Base-by-base conservation (phyloP, 2,329 filamentous ascomycete species). In the Trichophyton benhamiae region DNA sequence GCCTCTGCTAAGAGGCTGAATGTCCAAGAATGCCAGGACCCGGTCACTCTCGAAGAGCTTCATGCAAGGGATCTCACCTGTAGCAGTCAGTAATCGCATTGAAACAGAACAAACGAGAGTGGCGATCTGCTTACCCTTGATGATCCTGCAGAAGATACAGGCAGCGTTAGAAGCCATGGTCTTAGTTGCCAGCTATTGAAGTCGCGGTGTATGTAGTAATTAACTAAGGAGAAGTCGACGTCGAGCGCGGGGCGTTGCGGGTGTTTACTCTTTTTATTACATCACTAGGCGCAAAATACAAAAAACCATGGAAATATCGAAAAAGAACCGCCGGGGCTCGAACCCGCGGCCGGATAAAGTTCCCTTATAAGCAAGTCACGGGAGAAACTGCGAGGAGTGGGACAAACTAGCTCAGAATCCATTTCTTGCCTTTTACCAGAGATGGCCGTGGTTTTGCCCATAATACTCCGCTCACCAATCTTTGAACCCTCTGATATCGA, bases 111-210 rank as follows among this genome's bases (percentile, higher is more conserved):
- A 30, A 30, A 30, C 27, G 5, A 30, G 27, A 30, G 33, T 58
- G n/a, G 42, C 46, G 44, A 6, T 22, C 38, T 11, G 30, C 68
- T 60, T 75, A 83, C 92, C 92, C 83, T 95, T 95, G 79, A 99
- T 87, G 73, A 99, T 97, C 76, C 90, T 95, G 82, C 94, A 99
- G 80, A 99, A 99, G 72, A 97, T 90, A 74, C 94, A 99, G 65
- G 87, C 80, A 60, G 86, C 81, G 44, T 73, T 68, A 38, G 64
- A 49, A 58, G 62, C 42, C 62, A 66, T 64, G 30, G 25, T 55
- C n/a, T 15, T 9, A 15, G 30, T 22, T 36, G 65, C 63, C 64
- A 52, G 61, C 55, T 46, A 6, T 13, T 17, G 62, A 25, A 38
- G 33, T 11, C 9, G 49, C 13, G 4, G 49, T 53, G n/a, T 53